Conservation (phyloP, 192 early-diverging fungal species). For the Lunasporangiospora selenospora region DNA sequence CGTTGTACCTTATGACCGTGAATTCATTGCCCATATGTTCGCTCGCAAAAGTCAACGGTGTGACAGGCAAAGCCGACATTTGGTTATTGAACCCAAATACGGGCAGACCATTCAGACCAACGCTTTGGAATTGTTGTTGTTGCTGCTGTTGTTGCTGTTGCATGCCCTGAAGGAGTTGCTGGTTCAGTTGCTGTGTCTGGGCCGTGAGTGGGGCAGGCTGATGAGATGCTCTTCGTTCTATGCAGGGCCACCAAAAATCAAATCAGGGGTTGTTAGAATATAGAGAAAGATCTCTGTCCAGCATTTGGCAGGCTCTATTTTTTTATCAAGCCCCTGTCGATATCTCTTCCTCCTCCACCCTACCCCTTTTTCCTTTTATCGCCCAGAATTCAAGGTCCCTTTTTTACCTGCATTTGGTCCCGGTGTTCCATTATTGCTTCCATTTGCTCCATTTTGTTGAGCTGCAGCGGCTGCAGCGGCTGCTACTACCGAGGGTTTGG, state of each 20-base stretch:
- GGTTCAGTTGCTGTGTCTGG: too few relatives aligned
- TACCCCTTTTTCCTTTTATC: too few relatives aligned
- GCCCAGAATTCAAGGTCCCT: too few relatives aligned
- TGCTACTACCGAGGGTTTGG: slow-evolving; percentile 56
- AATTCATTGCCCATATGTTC: slow-evolving; percentile 85
- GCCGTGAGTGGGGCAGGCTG: too few relatives aligned
- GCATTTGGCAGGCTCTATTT: too few relatives aligned
- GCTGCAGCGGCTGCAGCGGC: slow-evolving; percentile 29
- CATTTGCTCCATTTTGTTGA: slow-evolving; percentile 21
- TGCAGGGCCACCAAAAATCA: neutral
- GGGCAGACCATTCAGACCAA: slow-evolving; percentile 37
- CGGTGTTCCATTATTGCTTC: slow-evolving; percentile 9
- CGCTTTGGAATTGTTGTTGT: slow-evolving; percentile 21
- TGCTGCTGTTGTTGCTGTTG: too few relatives aligned
- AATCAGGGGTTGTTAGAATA: too few relatives aligned
- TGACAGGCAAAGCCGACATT: slow-evolving; percentile 40
- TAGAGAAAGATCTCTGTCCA: too few relatives aligned
- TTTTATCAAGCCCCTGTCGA: too few relatives aligned
- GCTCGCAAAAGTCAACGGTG: slow-evolving; percentile 77
- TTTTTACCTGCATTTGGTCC: slow-evolving; percentile 4
- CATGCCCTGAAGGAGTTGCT: neutral
- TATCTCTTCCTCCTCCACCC: too few relatives aligned
- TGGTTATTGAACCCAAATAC: slow-evolving; percentile 44
- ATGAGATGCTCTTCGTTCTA: slow-evolving; percentile 23
- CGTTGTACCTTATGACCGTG: slow-evolving; percentile 65